A percentile compares a stretch with the other conserved stretches of the same genome.
These are phyloP conservation scores for Artemisia annua DNA, from an alignment of 129 eudicot species.

Conservation along the genomic window DNA sequence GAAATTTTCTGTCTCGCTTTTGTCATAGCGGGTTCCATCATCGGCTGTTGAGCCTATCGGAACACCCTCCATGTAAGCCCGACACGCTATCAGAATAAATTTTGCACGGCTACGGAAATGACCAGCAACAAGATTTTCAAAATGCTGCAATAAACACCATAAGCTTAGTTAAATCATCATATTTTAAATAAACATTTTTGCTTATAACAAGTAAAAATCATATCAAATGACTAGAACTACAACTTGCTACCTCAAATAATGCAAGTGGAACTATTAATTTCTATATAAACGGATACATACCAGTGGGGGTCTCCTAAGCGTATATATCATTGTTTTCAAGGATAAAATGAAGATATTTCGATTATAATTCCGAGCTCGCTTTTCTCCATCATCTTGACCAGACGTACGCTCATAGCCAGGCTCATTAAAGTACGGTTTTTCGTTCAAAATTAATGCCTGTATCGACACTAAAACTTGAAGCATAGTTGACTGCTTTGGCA, in stretches of 20 bases:
- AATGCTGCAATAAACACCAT: slow-evolving; percentile 47
- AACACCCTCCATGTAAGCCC: slow-evolving; percentile 68
- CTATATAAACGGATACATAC: slow-evolving; percentile 19
- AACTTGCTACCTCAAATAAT: not conserved
- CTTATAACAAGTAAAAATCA: not conserved
- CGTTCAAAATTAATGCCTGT: slow-evolving; percentile 62
- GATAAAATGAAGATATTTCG: slow-evolving; percentile 49
- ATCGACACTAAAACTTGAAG: slow-evolving; percentile 68
- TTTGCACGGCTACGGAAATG: slow-evolving; percentile 66
- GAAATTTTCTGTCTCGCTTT: slow-evolving; percentile 34
- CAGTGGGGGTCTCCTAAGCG: slow-evolving; percentile 66
- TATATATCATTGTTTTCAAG: slow-evolving; percentile 64
- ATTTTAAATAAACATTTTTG: not conserved
- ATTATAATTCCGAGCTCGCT: slow-evolving; percentile 43
- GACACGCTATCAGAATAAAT: slow-evolving; percentile 61
- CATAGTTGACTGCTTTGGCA: slow-evolving; percentile 63
- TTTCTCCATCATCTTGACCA: slow-evolving; percentile 39
- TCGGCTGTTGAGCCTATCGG: slow-evolving; percentile 51
- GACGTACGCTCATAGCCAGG: slow-evolving; percentile 52
- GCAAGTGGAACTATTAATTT: not conserved
- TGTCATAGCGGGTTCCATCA: slow-evolving; percentile 27
- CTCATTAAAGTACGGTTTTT: slow-evolving; percentile 59
- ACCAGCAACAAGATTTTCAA: slow-evolving; percentile 78
- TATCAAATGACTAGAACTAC: no score
- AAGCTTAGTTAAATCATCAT: not conserved